A percentile compares a stretch with the other conserved stretches of the same genome.
These are phyloP conservation scores for Dianthus caryophyllus DNA, from an alignment of 148 eudicot species.

Conservation along the genomic window DNA sequence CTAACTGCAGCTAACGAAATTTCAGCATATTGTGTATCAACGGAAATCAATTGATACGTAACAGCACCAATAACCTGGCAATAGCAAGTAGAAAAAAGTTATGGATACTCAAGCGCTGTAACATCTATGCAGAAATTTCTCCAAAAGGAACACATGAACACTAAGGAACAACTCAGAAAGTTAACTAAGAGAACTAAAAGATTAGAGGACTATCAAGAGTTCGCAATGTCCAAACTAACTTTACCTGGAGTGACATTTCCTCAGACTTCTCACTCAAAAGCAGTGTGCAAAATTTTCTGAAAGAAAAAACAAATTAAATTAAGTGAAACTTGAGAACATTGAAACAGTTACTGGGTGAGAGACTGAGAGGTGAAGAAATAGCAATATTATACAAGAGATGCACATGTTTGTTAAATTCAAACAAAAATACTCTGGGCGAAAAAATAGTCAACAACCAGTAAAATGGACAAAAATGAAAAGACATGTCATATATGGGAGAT, in stretches of 20 bases:
- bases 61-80: slow-evolving; percentile 72
- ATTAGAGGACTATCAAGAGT: neutral
- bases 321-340: slow-evolving; percentile 11
- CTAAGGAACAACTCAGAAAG: no score
- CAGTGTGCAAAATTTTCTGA: slow-evolving; percentile 79
- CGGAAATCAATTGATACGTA: slow-evolving; percentile 74
- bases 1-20: slow-evolving; percentile 81
- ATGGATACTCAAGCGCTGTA: neutral
- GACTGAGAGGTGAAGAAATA: neutral
- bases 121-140: no score
- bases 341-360: neutral
- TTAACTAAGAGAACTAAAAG: neutral
- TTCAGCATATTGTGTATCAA: slow-evolving; percentile 79
- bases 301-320: slow-evolving; percentile 9
- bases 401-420: no score
- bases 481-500: slow-evolving; percentile 2
- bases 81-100: neutral
- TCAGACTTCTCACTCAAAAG: slow-evolving; percentile 43
- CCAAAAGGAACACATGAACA: no score
- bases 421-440: neutral
- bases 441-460: neutral
- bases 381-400: no score
- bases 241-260: slow-evolving; percentile 50
- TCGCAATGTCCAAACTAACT: slow-evolving; percentile 8
- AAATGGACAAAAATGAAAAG: neutral